These are phyloP conservation scores for Aureobasidium namibiae DNA, from an alignment of 2,329 filamentous ascomycete species.

Conservation along the genomic window DNA sequence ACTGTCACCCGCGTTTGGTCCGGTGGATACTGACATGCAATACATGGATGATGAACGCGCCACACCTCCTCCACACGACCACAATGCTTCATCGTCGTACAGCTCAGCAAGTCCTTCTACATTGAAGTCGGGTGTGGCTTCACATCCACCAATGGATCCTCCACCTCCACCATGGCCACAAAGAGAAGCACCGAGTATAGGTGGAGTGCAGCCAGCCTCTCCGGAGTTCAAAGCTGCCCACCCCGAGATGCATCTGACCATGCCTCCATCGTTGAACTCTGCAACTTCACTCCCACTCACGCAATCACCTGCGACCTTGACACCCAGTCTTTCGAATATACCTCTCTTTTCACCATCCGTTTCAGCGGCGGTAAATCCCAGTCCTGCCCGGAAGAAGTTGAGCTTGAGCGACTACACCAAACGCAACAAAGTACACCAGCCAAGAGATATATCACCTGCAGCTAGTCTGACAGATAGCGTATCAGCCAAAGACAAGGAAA, in stretches of 20 bases:
- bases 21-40: conserved; percentile 35
- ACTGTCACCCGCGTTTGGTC: conserved; percentile 3
- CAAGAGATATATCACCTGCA: conserved; percentile 7
- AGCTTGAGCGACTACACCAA: conserved; percentile 44
- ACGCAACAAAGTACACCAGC: conserved; percentile 28
- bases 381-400: conserved; percentile 40
- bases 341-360: conserved; percentile 30
- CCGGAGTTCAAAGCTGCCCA: conserved; percentile 16
- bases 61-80: not conserved
- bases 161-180: conserved; percentile 21
- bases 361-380: conserved; percentile 32
- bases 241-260: conserved; percentile 23
- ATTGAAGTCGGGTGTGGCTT: conserved; percentile 6
- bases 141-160: conserved; percentile 26
- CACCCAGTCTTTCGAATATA: conserved; percentile 13
- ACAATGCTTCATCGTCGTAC: not conserved
- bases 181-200: not conserved
- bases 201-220: conserved; percentile 10
- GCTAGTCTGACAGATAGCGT: conserved; percentile 5
- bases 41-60: conserved; percentile 24
- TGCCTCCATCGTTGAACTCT: conserved; percentile 25
- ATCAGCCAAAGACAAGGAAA: conserved; percentile 9
- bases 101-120: conserved; percentile 2
- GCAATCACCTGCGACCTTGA: conserved; percentile 23
- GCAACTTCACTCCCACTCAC: conserved; percentile 3